These are phyloP conservation scores for Roridomyces roridus DNA, from an alignment of 768 basidiomycete species.

Conservation along the genomic window DNA sequence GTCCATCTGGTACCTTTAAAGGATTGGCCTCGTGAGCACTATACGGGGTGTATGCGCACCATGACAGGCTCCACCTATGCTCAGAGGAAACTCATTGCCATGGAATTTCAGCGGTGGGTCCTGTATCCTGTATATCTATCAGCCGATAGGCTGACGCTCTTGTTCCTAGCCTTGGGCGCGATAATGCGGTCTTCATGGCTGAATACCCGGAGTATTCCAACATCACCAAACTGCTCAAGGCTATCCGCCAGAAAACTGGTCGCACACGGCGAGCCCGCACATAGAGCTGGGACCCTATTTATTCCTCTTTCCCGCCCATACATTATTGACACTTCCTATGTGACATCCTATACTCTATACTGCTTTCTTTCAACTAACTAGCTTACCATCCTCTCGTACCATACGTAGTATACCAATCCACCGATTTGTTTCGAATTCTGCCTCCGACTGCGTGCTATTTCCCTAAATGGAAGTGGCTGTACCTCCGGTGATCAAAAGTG, in stretches of 20 bases:
- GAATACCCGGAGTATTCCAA: not conserved
- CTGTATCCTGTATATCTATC: not conserved
- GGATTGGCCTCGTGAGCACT: constrained; percentile 36
- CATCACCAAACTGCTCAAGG: not conserved
- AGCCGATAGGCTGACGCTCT: constrained; percentile 1
- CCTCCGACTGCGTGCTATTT: no score
- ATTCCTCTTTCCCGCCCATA: no score
- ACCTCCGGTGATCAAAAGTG: no score
- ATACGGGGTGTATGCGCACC: constrained; percentile 27
- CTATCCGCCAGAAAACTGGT: not conserved
- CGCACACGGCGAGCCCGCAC: not conserved
- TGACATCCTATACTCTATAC: no score
- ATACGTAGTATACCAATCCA: no score
- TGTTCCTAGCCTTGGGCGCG: not conserved
- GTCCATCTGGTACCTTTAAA: constrained; percentile 29
- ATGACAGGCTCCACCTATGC: constrained; percentile 26
- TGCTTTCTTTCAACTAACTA: no score
- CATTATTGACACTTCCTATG: no score
- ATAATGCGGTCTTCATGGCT: not conserved
- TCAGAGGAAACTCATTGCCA: constrained; percentile 26
- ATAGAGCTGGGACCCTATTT: not conserved
- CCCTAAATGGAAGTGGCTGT: no score
- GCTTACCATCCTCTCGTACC: no score
- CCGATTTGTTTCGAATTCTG: no score
- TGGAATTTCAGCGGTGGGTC: constrained; percentile 31